These are phyloP conservation scores for Scutellaria minor DNA, from an alignment of 257 asterid species.

Conservation along the genomic window DNA sequence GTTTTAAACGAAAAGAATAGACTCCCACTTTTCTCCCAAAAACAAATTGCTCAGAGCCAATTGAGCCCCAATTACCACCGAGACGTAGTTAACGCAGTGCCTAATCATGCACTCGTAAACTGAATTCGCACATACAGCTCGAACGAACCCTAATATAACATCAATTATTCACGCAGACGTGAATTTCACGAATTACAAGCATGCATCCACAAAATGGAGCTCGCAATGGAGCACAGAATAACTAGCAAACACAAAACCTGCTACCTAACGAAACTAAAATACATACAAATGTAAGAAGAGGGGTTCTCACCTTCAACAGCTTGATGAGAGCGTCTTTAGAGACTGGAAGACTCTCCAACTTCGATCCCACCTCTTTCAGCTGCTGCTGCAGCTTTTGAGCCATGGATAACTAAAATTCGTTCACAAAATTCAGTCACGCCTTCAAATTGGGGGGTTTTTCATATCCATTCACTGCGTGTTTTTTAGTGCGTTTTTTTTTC, in stretches of 20 bases:
- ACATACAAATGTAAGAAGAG: neutral
- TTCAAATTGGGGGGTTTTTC: constrained; percentile 28
- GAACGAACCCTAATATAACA: constrained; percentile 42
- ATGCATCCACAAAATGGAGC: constrained; percentile 32
- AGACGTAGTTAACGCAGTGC: constrained; percentile 20
- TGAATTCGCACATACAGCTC: neutral
- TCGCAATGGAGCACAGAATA: constrained; percentile 12
- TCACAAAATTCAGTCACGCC: constrained; percentile 15
- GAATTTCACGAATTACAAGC: constrained; percentile 33
- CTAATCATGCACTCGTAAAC: constrained; percentile 24
- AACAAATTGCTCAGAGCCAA: neutral
- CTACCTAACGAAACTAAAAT: constrained; percentile 8
- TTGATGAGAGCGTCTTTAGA: constrained; percentile 77
- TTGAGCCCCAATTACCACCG: constrained; percentile 18
- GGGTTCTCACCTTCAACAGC: constrained; percentile 64
- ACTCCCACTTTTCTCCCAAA: neutral
- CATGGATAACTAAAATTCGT: constrained; percentile 44
- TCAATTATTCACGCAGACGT: constrained; percentile 13
- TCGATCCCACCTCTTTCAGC: constrained; percentile 71
- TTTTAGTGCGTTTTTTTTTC: constrained; percentile 1
- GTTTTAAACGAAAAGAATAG: neutral
- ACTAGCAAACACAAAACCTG: constrained; percentile 11
- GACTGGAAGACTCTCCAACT: constrained; percentile 65
- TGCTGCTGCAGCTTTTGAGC: constrained; percentile 72
- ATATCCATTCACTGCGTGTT: constrained; percentile 34